Conservation (phyloP, 148 eudicot species). For the Rhododendron ovatum region DNA sequence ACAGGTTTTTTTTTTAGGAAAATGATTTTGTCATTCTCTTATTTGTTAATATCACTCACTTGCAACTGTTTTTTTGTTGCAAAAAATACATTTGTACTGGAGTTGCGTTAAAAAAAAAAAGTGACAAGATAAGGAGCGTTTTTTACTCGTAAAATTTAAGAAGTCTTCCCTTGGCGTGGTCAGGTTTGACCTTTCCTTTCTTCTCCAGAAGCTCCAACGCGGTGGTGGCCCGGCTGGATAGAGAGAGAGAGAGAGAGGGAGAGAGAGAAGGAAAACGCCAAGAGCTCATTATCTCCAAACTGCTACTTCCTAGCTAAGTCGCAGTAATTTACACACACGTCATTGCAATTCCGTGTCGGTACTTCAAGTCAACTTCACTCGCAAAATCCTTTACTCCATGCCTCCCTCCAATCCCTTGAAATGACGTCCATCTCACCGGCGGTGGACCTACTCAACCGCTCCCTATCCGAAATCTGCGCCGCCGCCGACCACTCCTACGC, state of each 20-base stretch:
- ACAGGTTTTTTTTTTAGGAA: too few species aligned
- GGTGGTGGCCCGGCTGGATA: background rate
- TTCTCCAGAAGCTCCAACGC: background rate
- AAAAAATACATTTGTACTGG: too few species aligned
- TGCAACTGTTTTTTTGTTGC: too few species aligned
- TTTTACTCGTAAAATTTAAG: too few species aligned
- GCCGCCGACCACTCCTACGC: slow-evolving; percentile 25
- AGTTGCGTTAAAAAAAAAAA: too few species aligned
- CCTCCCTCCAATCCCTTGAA: slow-evolving; percentile 9
- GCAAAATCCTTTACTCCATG: background rate
- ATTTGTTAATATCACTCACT: too few species aligned
- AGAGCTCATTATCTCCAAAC: background rate
- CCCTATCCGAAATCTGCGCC: slow-evolving; percentile 26
- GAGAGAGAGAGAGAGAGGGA: background rate
- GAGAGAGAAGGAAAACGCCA: background rate
- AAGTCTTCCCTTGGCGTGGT: too few species aligned
- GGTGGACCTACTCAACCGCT: slow-evolving; percentile 27
- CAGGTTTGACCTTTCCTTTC: background rate
- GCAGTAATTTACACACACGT: background rate
- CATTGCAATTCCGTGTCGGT: background rate
- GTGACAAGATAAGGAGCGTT: too few species aligned
- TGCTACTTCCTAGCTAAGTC: too few species aligned
- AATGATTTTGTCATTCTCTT: too few species aligned
- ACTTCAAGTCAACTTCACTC: background rate
- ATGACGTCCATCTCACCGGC: slow-evolving; percentile 31